phyloP scores from a whole-genome alignment of 2,329 filamentous ascomycete species.

The Alternaria sp. region DNA sequence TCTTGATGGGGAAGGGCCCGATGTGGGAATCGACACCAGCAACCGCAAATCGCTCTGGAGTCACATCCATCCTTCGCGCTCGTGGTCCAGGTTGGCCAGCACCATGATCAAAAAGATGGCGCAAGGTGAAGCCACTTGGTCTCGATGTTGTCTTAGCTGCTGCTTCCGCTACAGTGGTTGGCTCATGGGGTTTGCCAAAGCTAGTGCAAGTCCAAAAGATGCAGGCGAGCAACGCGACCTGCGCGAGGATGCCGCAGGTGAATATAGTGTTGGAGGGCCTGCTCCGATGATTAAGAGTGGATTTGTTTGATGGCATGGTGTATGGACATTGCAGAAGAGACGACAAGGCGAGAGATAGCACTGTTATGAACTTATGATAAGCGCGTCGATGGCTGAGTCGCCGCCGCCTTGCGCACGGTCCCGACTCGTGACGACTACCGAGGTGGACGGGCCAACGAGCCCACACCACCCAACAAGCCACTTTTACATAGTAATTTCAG shows the following conservation, averaged over 20 bases:
- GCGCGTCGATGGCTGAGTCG: slow-evolving; percentile 29
- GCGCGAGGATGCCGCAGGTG: slow-evolving; percentile 30
- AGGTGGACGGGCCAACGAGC: too few relatives aligned
- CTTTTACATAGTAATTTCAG: too few relatives aligned
- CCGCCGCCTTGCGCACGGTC: slow-evolving; percentile 29
- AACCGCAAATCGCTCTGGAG: slow-evolving; percentile 32
- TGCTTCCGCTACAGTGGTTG: slow-evolving; percentile 20
- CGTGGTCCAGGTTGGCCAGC: slow-evolving; percentile 46
- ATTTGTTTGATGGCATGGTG: slow-evolving; percentile 30
- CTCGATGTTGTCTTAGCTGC: slow-evolving; percentile 5
- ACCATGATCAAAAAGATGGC: slow-evolving; percentile 48
- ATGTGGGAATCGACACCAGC: slow-evolving; percentile 35
- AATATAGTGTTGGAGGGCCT: slow-evolving; percentile 25
- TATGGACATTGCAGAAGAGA: slow-evolving; percentile 27
- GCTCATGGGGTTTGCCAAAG: slow-evolving; percentile 16
- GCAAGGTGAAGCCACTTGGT: slow-evolving; percentile 34
- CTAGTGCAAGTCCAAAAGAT: slow-evolving; percentile 27
- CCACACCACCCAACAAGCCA: too few relatives aligned
- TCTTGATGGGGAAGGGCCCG: slow-evolving; percentile 45
- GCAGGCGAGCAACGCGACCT: slow-evolving; percentile 32
- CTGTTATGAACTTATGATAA: slow-evolving; percentile 27
- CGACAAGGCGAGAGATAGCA: slow-evolving; percentile 18
- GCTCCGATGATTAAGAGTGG: slow-evolving; percentile 25
- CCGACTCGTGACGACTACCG: slow-evolving; percentile 22
- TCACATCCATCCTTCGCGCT: slow-evolving; percentile 46